A percentile compares a stretch with the other conserved stretches of the same genome.
Conservation (phyloP, 2,329 filamentous ascomycete species). For the Chrysosporium keratinophilum region DNA sequence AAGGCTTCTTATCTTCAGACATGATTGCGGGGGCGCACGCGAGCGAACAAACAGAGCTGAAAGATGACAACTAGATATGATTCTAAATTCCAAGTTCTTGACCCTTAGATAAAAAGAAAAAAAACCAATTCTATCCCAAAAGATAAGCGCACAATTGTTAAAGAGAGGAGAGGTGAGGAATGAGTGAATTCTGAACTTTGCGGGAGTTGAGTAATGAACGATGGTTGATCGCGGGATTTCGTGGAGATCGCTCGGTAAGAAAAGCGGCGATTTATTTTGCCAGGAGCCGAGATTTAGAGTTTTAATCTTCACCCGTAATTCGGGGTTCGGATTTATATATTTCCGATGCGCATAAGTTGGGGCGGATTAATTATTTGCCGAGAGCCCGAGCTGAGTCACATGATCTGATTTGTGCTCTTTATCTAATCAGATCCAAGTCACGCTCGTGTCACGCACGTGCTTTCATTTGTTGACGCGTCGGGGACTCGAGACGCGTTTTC, state of each 20-base stretch:
- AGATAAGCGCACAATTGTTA: background rate
- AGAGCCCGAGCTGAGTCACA: too few relatives aligned
- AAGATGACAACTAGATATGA: background rate
- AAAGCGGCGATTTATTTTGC: constrained; percentile 1
- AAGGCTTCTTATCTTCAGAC: constrained; percentile 58
- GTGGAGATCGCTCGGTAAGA: constrained; percentile 1
- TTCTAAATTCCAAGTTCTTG: background rate
- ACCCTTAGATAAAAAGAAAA: constrained; percentile 10
- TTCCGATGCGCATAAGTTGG: too few relatives aligned
- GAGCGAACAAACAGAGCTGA: background rate
- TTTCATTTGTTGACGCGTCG: too few relatives aligned
- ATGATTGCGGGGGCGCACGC: constrained; percentile 36
- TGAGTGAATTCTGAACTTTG: background rate
- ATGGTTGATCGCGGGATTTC: background rate
- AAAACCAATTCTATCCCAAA: constrained; percentile 1
- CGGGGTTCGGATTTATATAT: too few relatives aligned
- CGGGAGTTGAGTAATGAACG: background rate
- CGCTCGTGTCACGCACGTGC: too few relatives aligned
- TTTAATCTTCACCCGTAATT: constrained; percentile 1
- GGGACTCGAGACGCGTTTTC: too few relatives aligned
- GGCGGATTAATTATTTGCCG: too few relatives aligned
- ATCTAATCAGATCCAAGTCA: too few relatives aligned
- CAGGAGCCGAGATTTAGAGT: background rate
- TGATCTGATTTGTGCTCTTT: too few relatives aligned
- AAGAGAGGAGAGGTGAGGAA: background rate